Conservation (phyloP, 2,329 filamentous ascomycete genomes). For the Penicillium sp. region DNA sequence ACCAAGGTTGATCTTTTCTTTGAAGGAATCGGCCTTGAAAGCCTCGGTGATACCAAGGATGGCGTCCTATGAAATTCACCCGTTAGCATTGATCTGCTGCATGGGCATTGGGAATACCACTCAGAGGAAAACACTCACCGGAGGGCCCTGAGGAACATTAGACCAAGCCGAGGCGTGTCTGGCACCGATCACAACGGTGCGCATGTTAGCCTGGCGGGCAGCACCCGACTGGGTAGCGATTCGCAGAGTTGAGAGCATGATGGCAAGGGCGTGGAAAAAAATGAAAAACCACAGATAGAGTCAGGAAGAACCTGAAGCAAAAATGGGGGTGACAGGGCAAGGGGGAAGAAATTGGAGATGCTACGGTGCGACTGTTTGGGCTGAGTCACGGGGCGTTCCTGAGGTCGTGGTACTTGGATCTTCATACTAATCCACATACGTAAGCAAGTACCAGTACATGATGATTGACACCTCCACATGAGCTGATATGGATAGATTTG, state of each 20-base stretch:
- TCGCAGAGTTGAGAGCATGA: conserved; percentile 46
- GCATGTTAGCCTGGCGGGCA: conserved; percentile 36
- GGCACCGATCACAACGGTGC: conserved; percentile 40
- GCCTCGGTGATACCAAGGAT: conserved; percentile 75
- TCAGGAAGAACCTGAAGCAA: conserved; percentile 2
- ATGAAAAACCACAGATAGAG: conserved; percentile 9
- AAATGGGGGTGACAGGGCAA: conserved; percentile 6
- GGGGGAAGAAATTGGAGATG: conserved; percentile 19
- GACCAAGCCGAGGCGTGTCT: conserved; percentile 78
- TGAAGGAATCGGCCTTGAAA: conserved; percentile 92
- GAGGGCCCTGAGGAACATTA: conserved; percentile 86
- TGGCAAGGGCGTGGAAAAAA: conserved; percentile 3
- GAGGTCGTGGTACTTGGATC: conserved; percentile 12
- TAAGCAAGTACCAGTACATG: conserved; percentile 15
- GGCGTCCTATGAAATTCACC: conserved; percentile 34
- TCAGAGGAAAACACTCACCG: conserved; percentile 55
- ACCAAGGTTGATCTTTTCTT: conserved; percentile 97
- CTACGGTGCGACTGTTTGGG: conserved; percentile 12
- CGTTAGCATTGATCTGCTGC: conserved; percentile 20
- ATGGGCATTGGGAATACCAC: conserved; percentile 1
- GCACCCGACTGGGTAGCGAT: conserved; percentile 40
- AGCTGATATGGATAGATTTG: too few relatives aligned
- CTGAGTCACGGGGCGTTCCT: conserved; percentile 21
- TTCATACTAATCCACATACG: conserved; percentile 6
- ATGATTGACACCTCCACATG: too few relatives aligned